Evolutionary conservation across 441 rosid species (phyloP).

Genomic region (Erodium trifolium): DNA sequence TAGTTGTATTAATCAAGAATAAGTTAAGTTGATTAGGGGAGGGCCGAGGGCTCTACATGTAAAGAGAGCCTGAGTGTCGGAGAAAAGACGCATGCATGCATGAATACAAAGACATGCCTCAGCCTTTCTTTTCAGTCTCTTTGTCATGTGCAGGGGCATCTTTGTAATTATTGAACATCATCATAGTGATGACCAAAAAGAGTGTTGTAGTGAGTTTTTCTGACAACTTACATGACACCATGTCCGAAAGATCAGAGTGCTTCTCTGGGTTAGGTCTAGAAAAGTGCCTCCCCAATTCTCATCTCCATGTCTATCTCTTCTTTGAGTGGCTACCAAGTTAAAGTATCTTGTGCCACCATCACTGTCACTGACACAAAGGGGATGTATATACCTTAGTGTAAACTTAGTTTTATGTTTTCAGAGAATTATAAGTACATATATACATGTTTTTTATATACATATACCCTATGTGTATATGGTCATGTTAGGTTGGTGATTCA

Average conservation of each 20-base stretch:
- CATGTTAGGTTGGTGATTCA: no score
- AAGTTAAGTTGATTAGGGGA: no score
- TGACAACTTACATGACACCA: constrained; percentile 11
- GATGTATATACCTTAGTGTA: background rate
- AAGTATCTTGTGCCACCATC: background rate
- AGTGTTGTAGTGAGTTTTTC: constrained; percentile 2
- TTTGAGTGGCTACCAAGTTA: constrained; percentile 22
- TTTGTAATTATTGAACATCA: constrained; percentile 31
- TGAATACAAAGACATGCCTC: background rate
- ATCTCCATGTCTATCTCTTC: background rate
- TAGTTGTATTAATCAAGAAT: no score
- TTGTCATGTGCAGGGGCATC: constrained; percentile 25
- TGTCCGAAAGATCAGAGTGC: constrained; percentile 16
- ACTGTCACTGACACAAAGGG: background rate
- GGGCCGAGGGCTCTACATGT: no score
- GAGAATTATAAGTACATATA: no score
- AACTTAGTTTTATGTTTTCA: no score
- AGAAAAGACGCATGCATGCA: background rate
- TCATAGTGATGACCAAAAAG: constrained; percentile 14
- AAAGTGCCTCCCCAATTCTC: constrained; percentile 13
- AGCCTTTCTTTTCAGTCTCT: constrained; percentile 9
- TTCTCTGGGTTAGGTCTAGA: constrained; percentile 13
- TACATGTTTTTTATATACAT: no score
- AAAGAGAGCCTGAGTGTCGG: no score
- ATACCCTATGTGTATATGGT: no score